Evolutionary conservation across 169 alveolate species (phyloP), one percentile per base, ranked within the genome.

Genomic region (Plasmodium fragile): DNA sequence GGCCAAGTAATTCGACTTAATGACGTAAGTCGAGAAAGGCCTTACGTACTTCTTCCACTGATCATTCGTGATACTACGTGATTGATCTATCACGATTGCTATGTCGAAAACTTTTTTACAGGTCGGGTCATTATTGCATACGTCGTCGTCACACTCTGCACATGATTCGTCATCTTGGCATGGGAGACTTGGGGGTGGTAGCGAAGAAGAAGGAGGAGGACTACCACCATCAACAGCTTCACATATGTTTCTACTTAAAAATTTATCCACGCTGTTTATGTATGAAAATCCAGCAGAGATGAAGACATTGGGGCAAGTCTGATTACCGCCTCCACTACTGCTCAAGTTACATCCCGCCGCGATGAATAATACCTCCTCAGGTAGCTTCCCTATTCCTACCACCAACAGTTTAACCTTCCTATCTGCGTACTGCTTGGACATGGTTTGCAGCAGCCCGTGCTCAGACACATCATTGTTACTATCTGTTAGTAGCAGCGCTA

Each of bases 81-180:
- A 85, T 75, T 85, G 93, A 85, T 85, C 93, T 85, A 85, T 22
- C 22, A 77, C 87, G 25, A 85, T 77, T 45, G 84, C 93, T 73
- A 85, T 85, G 65, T 85, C 93, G 34, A 85, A 73, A 49, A 77
- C 79, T 39, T 85, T 85, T 75, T 73, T 85, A 85, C 93, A 85
- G 77, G 65, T 13, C 4, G 84, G 69, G 36, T 85, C 79, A 34
- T 45, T 85, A 55, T 85, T 82, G 80, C 93, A 85, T 36, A 34
- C 39, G 65, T 85, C 93, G 65, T 85, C 93, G 78, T 84, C 93
- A 52, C 84, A 73, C 52, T 85, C 93, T 52, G 55, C 80, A 43
- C 92, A 82, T 16, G 69, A 82, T 69, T 69, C 82, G 75, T 65
- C 75, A 85, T 85, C 85, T 1, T 49, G 45, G 79, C 93, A 85